These are phyloP conservation scores for Pisolithus orientalis DNA, from an alignment of 768 basidiomycete species.

Conservation along the genomic window DNA sequence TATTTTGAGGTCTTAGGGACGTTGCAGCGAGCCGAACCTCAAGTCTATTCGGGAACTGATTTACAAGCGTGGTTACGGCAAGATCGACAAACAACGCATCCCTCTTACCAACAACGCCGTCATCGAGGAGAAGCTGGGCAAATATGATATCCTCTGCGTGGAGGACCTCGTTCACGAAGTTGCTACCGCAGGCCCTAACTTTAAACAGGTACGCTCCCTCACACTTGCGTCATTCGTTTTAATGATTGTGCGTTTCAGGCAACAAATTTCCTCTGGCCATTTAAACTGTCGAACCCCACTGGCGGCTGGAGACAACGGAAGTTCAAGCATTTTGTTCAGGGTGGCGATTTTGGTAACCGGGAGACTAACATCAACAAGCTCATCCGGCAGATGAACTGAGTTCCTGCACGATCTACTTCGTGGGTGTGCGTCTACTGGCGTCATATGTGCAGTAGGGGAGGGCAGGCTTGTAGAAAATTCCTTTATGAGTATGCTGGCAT, in stretches of 20 bases:
- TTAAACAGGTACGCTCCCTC: constrained; percentile 77
- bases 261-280: constrained; percentile 98
- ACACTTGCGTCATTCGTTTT: not conserved
- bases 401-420: not conserved
- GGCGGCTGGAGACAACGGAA: constrained; percentile 98
- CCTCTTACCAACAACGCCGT: constrained; percentile 90
- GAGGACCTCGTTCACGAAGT: constrained; percentile 99
- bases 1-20: constrained; percentile 2
- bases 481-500: constrained; percentile 29
- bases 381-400: constrained; percentile 89
- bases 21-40: constrained; percentile 82
- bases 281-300: constrained; percentile 98
- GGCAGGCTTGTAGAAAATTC: not conserved
- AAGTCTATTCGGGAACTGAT: constrained; percentile 95
- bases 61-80: constrained; percentile 99
- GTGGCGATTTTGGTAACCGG: constrained; percentile 96
- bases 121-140: constrained; percentile 87
- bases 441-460: constrained; percentile 2
- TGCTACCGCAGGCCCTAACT: constrained; percentile 91
- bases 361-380: constrained; percentile 97
- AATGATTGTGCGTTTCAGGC: constrained; percentile 39
- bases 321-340: constrained; percentile 95
- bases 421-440: not conserved
- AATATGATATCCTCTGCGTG: constrained; percentile 92
- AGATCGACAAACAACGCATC: constrained; percentile 96